These are phyloP conservation scores for Quercus agrifolia DNA, from an alignment of 306 rosid genomes.

Conservation along the genomic window DNA sequence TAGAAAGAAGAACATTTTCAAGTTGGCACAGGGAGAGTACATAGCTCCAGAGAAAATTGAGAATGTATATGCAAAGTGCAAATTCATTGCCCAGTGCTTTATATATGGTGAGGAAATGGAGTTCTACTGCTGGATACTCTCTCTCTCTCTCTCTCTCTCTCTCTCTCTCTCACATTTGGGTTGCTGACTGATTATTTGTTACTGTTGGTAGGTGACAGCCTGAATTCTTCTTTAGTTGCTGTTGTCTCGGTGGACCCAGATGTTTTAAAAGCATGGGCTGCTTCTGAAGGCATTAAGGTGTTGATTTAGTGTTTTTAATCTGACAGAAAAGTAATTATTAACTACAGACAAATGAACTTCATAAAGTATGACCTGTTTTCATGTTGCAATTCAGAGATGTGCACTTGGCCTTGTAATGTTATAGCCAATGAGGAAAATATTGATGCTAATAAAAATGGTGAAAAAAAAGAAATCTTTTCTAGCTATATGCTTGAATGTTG, in stretches of 20 bases:
- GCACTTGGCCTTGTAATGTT: not conserved
- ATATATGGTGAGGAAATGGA: constrained; percentile 68
- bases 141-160: not conserved
- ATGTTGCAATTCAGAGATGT: not conserved
- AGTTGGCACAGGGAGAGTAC: constrained; percentile 99
- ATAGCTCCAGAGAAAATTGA: constrained; percentile 99
- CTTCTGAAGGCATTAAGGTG: constrained; percentile 73
- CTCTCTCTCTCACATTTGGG: not conserved
- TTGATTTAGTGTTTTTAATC: constrained; percentile 7
- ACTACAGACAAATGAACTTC: not conserved
- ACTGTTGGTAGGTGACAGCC: constrained; percentile 73
- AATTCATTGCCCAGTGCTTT: constrained; percentile 81
- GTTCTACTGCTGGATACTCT: not conserved
- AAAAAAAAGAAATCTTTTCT: not conserved
- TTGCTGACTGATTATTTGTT: constrained; percentile 31
- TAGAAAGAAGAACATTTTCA: constrained; percentile 98
- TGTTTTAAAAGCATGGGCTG: constrained; percentile 79
- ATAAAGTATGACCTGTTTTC: not conserved
- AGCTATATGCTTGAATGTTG: not conserved
- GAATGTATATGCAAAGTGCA: constrained; percentile 90
- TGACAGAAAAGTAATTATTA: constrained; percentile 1
- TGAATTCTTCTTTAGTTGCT: constrained; percentile 83
- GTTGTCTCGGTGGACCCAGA: constrained; percentile 78
- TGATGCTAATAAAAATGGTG: not conserved
- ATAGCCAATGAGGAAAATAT: not conserved